A percentile compares a stretch with the other conserved stretches of the same genome.
Conservation (phyloP, 2,329 filamentous ascomycete genomes). For the Xylariaceae sp. region DNA sequence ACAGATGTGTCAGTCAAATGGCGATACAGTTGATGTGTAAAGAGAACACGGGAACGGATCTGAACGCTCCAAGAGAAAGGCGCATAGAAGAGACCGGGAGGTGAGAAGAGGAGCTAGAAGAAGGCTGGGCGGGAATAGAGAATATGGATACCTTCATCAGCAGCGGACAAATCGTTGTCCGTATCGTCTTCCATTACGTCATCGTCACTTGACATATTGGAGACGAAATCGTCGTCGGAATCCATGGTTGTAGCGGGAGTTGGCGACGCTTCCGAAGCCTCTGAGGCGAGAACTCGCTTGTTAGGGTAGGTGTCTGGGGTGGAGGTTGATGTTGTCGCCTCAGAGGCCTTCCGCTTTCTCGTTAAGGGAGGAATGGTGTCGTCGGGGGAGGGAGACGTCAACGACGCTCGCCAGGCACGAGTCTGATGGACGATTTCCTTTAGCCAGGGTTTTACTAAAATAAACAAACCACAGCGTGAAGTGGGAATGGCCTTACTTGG, state of each 20-base stretch:
- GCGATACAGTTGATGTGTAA: not conserved
- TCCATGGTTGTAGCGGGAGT: constrained; percentile 71
- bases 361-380: constrained; percentile 55
- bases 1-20: not conserved
- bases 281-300: constrained; percentile 51
- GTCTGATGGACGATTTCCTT: constrained; percentile 13
- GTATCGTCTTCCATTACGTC: constrained; percentile 72
- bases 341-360: constrained; percentile 59
- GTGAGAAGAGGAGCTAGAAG: not conserved
- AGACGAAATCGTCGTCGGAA: constrained; percentile 93
- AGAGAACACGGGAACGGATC: no score
- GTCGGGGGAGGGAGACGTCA: constrained; percentile 19
- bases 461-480: not conserved
- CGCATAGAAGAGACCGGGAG: not conserved
- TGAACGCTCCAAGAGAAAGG: not conserved
- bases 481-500: not conserved
- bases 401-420: constrained; percentile 24
- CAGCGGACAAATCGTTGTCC: constrained; percentile 60
- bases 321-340: constrained; percentile 52
- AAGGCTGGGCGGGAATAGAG: constrained; percentile 6
- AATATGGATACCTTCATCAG: constrained; percentile 43
- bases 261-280: constrained; percentile 43
- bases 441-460: constrained; percentile 1
- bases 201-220: constrained; percentile 70
- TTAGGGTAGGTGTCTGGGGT: constrained; percentile 39